Percentiles rank a stretch among this genome's conserved stretches.
Evolutionary conservation across 371 early-diverging fungal species (phyloP).

Genomic region (Edhazardia aedis): DNA sequence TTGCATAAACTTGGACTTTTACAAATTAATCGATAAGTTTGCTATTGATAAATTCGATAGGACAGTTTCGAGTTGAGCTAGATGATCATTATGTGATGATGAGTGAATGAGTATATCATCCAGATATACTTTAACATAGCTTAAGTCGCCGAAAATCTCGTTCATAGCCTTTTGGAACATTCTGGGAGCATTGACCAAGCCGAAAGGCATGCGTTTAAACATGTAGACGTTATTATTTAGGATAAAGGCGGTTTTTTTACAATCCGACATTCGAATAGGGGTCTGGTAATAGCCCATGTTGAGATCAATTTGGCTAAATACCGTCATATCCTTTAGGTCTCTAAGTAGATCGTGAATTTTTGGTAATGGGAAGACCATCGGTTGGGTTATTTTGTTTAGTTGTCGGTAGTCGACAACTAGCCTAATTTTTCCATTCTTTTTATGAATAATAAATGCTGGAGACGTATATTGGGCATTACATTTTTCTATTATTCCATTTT

Average conservation of each 20-base stretch:
- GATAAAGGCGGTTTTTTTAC: neutral
- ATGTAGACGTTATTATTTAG: neutral
- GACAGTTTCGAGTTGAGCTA: neutral
- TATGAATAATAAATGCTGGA: slow-evolving; percentile 2
- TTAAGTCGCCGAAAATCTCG: neutral
- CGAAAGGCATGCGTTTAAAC: slow-evolving; percentile 1
- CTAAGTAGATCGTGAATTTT: neutral
- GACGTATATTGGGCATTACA: neutral
- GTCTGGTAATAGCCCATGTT: neutral
- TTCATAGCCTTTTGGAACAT: neutral
- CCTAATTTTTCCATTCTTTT: slow-evolving; percentile 5
- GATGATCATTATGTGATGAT: neutral
- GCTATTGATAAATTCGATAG: neutral
- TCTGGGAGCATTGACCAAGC: slow-evolving; percentile 1
- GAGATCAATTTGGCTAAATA: neutral
- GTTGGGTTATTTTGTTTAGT: slow-evolving; percentile 4
- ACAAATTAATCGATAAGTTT: neutral
- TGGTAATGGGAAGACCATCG: neutral
- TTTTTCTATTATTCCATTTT: neutral
- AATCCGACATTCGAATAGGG: neutral
- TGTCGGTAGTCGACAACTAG: slow-evolving; percentile 7
- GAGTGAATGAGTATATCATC: slow-evolving; percentile 2
- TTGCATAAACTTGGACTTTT: neutral
- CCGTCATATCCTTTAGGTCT: neutral
- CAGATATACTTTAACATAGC: neutral